A percentile compares a stretch with the other conserved stretches of the same genome.
phyloP scores from a whole-genome alignment of 2,329 filamentous ascomycete genomes.

The Ophiosphaerella herpotricha region DNA sequence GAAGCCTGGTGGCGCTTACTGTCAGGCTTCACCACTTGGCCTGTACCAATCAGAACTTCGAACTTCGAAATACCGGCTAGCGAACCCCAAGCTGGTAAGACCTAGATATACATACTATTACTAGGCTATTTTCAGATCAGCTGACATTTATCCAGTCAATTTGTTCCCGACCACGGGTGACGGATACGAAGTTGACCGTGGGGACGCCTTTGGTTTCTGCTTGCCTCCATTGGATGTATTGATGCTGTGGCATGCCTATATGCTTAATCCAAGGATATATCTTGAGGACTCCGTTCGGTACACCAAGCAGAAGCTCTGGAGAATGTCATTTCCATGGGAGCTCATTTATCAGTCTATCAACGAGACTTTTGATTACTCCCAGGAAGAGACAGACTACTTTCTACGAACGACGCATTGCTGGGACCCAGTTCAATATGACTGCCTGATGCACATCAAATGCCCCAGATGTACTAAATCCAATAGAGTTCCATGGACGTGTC shows the following conservation, averaged over 20 bases:
- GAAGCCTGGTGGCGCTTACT: slow-evolving; percentile 63
- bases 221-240: slow-evolving; percentile 64
- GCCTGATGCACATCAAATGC: slow-evolving; percentile 58
- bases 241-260: slow-evolving; percentile 80
- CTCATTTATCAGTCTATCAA: slow-evolving; percentile 50
- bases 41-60: slow-evolving; percentile 26
- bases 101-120: background rate
- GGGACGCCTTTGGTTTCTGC: background rate
- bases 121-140: background rate
- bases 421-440: slow-evolving; percentile 62
- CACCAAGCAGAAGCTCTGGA: slow-evolving; percentile 63
- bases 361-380: slow-evolving; percentile 61
- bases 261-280: slow-evolving; percentile 76
- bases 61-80: slow-evolving; percentile 27
- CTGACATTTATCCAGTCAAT: background rate
- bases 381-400: slow-evolving; percentile 49
- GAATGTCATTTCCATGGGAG: slow-evolving; percentile 68
- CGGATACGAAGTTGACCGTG: slow-evolving; percentile 4
- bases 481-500: slow-evolving; percentile 64
- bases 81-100: background rate
- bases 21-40: slow-evolving; percentile 12
- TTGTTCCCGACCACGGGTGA: slow-evolving; percentile 8
- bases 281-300: slow-evolving; percentile 72
- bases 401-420: slow-evolving; percentile 57
- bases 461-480: slow-evolving; percentile 56